Percentiles rank a stretch among this genome's conserved stretches.
These are phyloP conservation scores for Stephania yunnanensis DNA, from an alignment of 164 flowering plant genomes.

Conservation along the genomic window DNA sequence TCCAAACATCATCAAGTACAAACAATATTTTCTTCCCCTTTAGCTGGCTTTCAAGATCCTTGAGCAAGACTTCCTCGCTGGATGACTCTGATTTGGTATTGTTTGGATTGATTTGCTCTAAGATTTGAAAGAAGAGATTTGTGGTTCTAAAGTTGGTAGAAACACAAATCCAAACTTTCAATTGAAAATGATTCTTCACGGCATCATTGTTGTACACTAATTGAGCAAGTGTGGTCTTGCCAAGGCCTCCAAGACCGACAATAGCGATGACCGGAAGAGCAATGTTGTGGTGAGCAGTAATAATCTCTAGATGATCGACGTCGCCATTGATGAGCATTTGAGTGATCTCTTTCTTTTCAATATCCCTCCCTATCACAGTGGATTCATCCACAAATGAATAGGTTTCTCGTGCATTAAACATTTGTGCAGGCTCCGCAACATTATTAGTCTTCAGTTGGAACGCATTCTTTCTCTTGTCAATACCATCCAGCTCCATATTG, in stretches of 20 bases:
- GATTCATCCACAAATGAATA: neutral
- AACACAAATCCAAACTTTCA: neutral
- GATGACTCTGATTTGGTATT: neutral
- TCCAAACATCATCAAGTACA: slow-evolving; percentile 3
- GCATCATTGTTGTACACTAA: slow-evolving; percentile 7
- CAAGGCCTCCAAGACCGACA: slow-evolving; percentile 11
- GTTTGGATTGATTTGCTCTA: too few relatives aligned
- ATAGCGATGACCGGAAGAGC: neutral
- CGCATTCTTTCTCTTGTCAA: too few relatives aligned
- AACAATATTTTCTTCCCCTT: neutral
- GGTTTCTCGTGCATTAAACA: too few relatives aligned
- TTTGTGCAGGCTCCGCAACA: too few relatives aligned
- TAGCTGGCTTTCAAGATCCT: neutral
- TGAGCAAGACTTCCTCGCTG: neutral
- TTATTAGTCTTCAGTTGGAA: too few relatives aligned
- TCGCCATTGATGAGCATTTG: neutral
- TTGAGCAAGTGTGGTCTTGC: slow-evolving; percentile 15
- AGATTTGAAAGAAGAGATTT: neutral
- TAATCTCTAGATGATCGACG: too few relatives aligned
- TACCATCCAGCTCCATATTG: too few relatives aligned
- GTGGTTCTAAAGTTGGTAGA: neutral
- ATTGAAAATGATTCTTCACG: neutral
- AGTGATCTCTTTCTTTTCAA: slow-evolving; percentile 1
- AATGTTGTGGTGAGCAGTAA: neutral
- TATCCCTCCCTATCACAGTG: neutral